These are phyloP conservation scores for Backusella tuberculispora DNA, from an alignment of 192 early-diverging fungal species.

Conservation along the genomic window DNA sequence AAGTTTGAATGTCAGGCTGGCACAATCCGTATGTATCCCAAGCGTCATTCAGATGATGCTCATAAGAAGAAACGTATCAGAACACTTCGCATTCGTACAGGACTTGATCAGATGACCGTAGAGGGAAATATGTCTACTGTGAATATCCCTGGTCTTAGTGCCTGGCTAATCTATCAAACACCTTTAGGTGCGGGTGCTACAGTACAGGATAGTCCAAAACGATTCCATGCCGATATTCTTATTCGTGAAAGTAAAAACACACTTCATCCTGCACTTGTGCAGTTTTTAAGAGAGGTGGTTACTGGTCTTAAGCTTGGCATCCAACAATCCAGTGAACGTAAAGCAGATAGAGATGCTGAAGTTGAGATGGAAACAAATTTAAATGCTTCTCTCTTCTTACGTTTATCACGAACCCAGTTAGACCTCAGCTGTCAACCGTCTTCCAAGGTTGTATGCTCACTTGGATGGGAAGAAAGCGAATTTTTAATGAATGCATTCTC, in stretches of 20 bases:
- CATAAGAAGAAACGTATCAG: conserved; percentile 34
- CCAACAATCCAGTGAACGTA: conserved; percentile 44
- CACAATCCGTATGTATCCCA: conserved; percentile 55
- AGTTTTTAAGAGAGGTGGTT: conserved; percentile 70
- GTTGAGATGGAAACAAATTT: conserved; percentile 33
- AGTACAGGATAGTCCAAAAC: conserved; percentile 37
- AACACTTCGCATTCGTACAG: conserved; percentile 12
- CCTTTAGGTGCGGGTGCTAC: conserved; percentile 45
- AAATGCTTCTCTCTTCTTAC: conserved; percentile 57
- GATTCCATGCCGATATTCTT: conserved; percentile 63
- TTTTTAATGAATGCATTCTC: conserved; percentile 59
- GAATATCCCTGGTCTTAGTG: conserved; percentile 55
- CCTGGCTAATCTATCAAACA: conserved; percentile 51
- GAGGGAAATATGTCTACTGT: conserved; percentile 54
- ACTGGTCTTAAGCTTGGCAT: conserved; percentile 65
- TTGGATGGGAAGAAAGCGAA: conserved; percentile 73
- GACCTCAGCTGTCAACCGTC: conserved; percentile 74
- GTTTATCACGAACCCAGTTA: conserved; percentile 66
- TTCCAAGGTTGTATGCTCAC: conserved; percentile 70
- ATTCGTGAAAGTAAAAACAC: conserved; percentile 74
- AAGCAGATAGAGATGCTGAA: conserved; percentile 28
- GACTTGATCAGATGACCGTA: not conserved
- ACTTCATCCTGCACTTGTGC: conserved; percentile 69
- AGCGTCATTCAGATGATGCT: conserved; percentile 41
- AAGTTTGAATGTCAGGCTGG: conserved; percentile 55